Evolutionary conservation across 2,329 filamentous ascomycete species (phyloP).

Genomic region (Botrytis paeoniae): DNA sequence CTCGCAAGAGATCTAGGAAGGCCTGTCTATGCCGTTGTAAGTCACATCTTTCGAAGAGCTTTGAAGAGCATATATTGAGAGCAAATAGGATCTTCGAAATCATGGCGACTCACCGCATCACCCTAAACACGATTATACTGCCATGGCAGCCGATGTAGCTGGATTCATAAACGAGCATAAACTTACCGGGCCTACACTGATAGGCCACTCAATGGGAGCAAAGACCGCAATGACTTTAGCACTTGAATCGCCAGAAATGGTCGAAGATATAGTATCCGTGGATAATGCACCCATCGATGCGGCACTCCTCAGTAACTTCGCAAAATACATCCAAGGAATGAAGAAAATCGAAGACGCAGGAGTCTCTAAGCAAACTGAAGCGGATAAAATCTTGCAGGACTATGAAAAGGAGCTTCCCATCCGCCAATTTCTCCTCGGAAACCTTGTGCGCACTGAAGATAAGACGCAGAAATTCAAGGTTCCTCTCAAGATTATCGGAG

Average conservation of each 20-base stretch:
- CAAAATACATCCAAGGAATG: slow-evolving; percentile 81
- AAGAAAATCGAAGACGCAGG: slow-evolving; percentile 68
- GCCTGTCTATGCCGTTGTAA: slow-evolving; percentile 76
- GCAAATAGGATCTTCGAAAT: slow-evolving; percentile 75
- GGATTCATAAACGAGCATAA: slow-evolving; percentile 71
- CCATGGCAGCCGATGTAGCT: slow-evolving; percentile 80
- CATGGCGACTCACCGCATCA: slow-evolving; percentile 87
- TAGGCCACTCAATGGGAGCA: slow-evolving; percentile 95
- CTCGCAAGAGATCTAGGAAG: slow-evolving; percentile 77
- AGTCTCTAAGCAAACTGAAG: slow-evolving; percentile 69
- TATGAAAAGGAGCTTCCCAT: slow-evolving; percentile 73
- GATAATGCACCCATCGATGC: slow-evolving; percentile 91
- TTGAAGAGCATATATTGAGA: neutral
- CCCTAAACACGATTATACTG: slow-evolving; percentile 70
- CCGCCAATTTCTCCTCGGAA: slow-evolving; percentile 88
- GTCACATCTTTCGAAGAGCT: slow-evolving; percentile 32
- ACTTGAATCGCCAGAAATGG: slow-evolving; percentile 62
- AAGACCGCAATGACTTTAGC: slow-evolving; percentile 90
- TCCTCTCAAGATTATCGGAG: slow-evolving; percentile 68
- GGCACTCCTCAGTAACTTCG: slow-evolving; percentile 70
- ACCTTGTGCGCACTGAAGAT: slow-evolving; percentile 59
- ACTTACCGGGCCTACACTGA: slow-evolving; percentile 69
- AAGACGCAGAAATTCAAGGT: slow-evolving; percentile 71
- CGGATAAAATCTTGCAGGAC: slow-evolving; percentile 71
- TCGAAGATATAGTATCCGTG: slow-evolving; percentile 74